These are phyloP conservation scores for Lasiosphaeria ovina DNA, from an alignment of 495 filamentous ascomycete species.

Conservation along the genomic window DNA sequence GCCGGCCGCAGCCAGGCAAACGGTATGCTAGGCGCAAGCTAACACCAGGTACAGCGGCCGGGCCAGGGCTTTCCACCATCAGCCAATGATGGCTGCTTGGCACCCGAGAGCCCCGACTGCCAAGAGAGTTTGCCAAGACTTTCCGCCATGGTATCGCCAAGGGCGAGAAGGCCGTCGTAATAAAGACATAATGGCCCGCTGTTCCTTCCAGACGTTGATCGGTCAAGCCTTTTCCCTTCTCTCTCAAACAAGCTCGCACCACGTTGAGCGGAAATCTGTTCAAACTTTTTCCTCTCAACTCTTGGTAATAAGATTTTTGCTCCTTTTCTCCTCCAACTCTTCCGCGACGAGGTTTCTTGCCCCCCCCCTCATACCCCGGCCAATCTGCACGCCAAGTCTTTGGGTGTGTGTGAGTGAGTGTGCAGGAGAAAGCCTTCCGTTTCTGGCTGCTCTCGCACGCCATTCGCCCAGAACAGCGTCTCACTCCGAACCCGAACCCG, in stretches of 20 bases:
- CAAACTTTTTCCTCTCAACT: neutral
- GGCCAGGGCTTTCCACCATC: slow-evolving; percentile 14
- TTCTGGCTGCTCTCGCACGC: too few relatives aligned
- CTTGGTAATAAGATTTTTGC: neutral
- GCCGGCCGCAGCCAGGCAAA: neutral
- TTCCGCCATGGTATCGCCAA: slow-evolving; percentile 47
- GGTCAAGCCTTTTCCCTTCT: slow-evolving; percentile 1
- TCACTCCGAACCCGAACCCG: too few relatives aligned
- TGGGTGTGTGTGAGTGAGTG: neutral
- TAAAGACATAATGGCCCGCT: slow-evolving; percentile 46
- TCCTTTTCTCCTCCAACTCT: neutral
- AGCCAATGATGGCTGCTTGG: slow-evolving; percentile 28
- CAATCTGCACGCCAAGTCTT: neutral
- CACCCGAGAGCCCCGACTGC: slow-evolving; percentile 36
- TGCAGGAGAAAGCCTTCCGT: too few relatives aligned
- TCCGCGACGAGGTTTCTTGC: slow-evolving; percentile 8
- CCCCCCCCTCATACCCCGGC: slow-evolving; percentile 3
- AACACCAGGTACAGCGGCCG: slow-evolving; percentile 26
- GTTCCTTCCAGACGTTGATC: slow-evolving; percentile 28
- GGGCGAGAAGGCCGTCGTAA: slow-evolving; percentile 41
- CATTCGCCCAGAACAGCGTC: too few relatives aligned
- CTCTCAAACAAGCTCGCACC: slow-evolving; percentile 5
- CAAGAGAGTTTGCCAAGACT: slow-evolving; percentile 46
- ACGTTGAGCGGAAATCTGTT: slow-evolving; percentile 11
- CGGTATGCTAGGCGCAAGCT: neutral